These are phyloP conservation scores for Suhomyces prunicola DNA, from an alignment of 805 yeast genomes.

Conservation along the genomic window DNA sequence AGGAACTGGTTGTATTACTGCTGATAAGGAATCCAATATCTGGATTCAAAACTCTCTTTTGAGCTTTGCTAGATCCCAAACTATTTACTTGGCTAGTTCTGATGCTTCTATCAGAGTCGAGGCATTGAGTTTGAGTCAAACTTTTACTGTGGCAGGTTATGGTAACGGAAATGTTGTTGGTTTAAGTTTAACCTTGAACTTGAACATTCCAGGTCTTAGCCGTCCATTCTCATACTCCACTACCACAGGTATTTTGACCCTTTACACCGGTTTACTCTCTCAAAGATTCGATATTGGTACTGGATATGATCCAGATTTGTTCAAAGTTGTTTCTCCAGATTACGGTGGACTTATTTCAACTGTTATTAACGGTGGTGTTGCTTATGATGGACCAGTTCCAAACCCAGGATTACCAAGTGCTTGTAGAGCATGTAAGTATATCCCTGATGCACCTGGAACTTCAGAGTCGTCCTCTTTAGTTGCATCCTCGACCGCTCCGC, in stretches of 20 bases:
- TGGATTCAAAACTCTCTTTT: slow-evolving; percentile 9
- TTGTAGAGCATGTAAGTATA: slow-evolving; percentile 1
- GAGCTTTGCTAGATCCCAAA: slow-evolving; percentile 7
- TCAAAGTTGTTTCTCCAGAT: slow-evolving; percentile 2
- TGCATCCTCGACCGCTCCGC: neutral
- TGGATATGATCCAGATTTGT: slow-evolving; percentile 6
- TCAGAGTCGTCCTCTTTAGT: neutral
- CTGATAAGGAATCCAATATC: slow-evolving; percentile 11
- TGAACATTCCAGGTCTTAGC: too few relatives aligned
- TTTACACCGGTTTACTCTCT: slow-evolving; percentile 3
- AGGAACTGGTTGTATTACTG: slow-evolving; percentile 28
- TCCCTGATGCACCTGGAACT: neutral
- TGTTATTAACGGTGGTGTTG: slow-evolving; percentile 8
- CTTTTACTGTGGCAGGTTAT: slow-evolving; percentile 24
- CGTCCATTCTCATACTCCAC: too few relatives aligned
- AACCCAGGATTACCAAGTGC: slow-evolving; percentile 4
- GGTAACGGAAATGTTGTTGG: slow-evolving; percentile 29
- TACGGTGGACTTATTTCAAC: slow-evolving; percentile 5
- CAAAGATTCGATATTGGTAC: slow-evolving; percentile 10
- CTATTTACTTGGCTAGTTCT: slow-evolving; percentile 8
- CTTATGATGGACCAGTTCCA: slow-evolving; percentile 11
- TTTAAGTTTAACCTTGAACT: slow-evolving; percentile 9
- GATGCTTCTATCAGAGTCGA: slow-evolving; percentile 11
- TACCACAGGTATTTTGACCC: slow-evolving; percentile 19
- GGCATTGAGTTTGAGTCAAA: slow-evolving; percentile 16